Percentiles rank a stretch among this genome's conserved stretches.
phyloP scores from a whole-genome alignment of 2,329 filamentous ascomycete species.

The Diaporthe ampelina region DNA sequence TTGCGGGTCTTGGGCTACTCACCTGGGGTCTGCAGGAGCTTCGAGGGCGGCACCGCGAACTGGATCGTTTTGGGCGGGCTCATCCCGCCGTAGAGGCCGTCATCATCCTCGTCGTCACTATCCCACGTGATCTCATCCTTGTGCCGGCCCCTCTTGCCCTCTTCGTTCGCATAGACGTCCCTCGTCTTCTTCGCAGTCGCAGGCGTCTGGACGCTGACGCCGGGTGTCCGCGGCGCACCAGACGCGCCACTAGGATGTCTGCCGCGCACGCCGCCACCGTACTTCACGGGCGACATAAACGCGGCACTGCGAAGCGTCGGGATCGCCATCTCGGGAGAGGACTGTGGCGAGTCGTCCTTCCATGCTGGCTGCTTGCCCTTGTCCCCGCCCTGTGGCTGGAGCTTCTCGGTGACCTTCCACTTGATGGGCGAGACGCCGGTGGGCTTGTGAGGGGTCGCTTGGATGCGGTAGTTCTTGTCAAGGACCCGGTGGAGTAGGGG shows the following conservation, averaged over 20 bases:
- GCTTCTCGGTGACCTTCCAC: conserved; percentile 52
- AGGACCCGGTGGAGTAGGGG: conserved; percentile 91
- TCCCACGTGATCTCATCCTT: conserved; percentile 77
- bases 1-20: conserved; percentile 48
- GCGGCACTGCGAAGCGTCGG: conserved; percentile 88
- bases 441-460: conserved; percentile 85
- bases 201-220: conserved; percentile 88
- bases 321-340: conserved; percentile 82
- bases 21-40: conserved; percentile 86
- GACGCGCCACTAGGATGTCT: conserved; percentile 50
- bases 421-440: conserved; percentile 63
- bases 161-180: conserved; percentile 60
- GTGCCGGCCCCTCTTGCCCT: conserved; percentile 48
- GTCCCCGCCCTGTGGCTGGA: conserved; percentile 47
- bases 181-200: conserved; percentile 63
- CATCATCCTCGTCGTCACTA: conserved; percentile 77
- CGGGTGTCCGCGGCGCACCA: conserved; percentile 77
- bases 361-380: conserved; percentile 57
- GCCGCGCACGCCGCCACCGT: conserved; percentile 38
- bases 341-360: conserved; percentile 71
- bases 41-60: conserved; percentile 83
- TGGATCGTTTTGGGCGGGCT: conserved; percentile 96
- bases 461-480: conserved; percentile 94
- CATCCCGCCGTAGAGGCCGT: conserved; percentile 76
- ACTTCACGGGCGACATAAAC: conserved; percentile 80